Evolutionary conservation across 345 rosid species (phyloP), one percentile per base, ranked within the genome.

Genomic region (Syzygium aqueum): DNA sequence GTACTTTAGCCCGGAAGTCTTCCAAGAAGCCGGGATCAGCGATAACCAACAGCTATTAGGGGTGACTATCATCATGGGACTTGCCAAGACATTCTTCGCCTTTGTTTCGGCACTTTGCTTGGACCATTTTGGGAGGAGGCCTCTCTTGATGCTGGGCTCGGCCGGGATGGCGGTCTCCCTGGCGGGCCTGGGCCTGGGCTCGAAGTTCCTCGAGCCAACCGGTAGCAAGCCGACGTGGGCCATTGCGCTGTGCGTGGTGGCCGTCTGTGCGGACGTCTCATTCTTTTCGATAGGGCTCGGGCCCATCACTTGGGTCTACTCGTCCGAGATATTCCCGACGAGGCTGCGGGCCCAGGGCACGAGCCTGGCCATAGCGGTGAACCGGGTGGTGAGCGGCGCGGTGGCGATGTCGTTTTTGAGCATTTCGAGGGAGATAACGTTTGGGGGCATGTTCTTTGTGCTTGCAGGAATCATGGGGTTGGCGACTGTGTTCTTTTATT

Each of bases 291-390:
- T 95, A 15, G 99, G 98, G 88, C 96, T 93, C 27, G 99, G 97
- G 82, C 99, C 99, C 0, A 91, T 94, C 7, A 93, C 99, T 1
- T 95, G 96, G 97, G 98, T 96, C n/a, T 96, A 95, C 85, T 94
- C 95, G 6, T 91, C 96, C 0, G 98, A 96, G 93, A 94, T 95
- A 51, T 96, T 95, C 89, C 98, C 98, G 3, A 67, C 91, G 85
- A 91, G 92, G 85, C 88, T 93, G 82, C 84, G 98, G 88, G 98
- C 97, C 83, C 98, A 93, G 46, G 98, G 99, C 50, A 90, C 93
- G 0, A 91, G 94, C 53, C 65, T 96, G 23, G 92, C 94, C 6
- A 92, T 95, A 53, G 92, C 96, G 10, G 94, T 95, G 65, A 96
- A 96, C 88, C 88, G 97, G 87, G 37, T 95, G 63, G 94, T 94